Conservation (phyloP, 176 grass and related monocot species). For the Carex littledalei region DNA sequence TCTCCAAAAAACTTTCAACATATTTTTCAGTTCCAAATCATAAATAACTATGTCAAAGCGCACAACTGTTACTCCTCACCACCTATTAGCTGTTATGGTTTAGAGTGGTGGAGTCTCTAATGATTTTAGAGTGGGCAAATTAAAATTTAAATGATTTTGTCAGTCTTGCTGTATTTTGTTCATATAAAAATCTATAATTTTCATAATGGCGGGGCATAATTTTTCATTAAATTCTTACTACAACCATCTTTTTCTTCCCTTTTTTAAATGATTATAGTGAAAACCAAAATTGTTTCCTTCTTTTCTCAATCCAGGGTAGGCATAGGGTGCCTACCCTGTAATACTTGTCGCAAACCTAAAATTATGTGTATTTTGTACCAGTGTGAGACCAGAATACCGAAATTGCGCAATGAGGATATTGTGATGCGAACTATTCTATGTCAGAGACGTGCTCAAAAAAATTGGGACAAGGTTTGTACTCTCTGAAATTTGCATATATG, state of each 20-base stretch:
- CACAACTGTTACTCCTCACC: not conserved
- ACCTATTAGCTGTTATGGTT: not conserved
- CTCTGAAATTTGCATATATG: slow-evolving; percentile 4
- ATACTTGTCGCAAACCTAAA: slow-evolving; percentile 15
- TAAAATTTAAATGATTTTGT: not conserved
- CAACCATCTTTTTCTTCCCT: not conserved
- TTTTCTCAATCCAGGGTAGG: not conserved
- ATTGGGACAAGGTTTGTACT: slow-evolving; percentile 85
- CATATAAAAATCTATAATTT: not conserved
- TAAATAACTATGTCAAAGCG: not conserved
- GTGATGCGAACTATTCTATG: slow-evolving; percentile 64
- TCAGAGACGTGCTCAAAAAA: slow-evolving; percentile 50
- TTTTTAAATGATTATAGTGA: not conserved
- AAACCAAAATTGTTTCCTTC: not conserved
- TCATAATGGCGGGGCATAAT: not conserved
- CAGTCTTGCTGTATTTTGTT: not conserved
- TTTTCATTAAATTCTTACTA: not conserved
- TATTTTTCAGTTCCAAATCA: not conserved
- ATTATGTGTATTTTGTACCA: slow-evolving; percentile 23
- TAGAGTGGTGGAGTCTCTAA: not conserved
- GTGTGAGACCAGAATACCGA: slow-evolving; percentile 81
- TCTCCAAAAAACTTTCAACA: not conserved
- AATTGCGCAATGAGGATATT: slow-evolving; percentile 55
- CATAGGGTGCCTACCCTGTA: not conserved
- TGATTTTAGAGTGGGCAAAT: not conserved